A percentile compares a stretch with the other conserved stretches of the same genome.
phyloP scores from a whole-genome alignment of 139 green algal species.

The Chlorella ohadii region DNA sequence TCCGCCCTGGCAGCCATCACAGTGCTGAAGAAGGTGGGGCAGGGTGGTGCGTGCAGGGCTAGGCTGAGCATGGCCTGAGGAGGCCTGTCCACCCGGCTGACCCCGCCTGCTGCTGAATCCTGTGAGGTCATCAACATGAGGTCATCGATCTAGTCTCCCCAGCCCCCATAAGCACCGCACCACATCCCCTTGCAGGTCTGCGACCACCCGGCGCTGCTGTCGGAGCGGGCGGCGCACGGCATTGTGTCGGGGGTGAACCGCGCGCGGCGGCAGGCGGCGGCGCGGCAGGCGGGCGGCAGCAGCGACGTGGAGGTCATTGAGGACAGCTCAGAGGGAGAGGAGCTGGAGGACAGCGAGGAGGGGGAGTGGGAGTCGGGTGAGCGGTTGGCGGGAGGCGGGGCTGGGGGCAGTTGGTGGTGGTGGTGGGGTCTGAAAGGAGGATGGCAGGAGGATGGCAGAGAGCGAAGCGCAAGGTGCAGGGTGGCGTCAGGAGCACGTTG shows the following conservation, averaged over 20 bases:
- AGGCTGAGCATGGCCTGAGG: background rate
- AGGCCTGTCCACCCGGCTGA: too few species aligned
- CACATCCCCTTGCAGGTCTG: conserved; percentile 83
- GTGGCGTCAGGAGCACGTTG: too few species aligned
- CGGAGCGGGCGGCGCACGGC: conserved; percentile 53
- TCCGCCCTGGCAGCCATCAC: conserved; percentile 79
- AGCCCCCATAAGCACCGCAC: too few species aligned
- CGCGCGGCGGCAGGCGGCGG: conserved; percentile 19
- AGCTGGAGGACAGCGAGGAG: conserved; percentile 8
- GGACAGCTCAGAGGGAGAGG: conserved; percentile 20
- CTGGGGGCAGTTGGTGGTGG: background rate
- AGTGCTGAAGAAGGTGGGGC: conserved; percentile 39
- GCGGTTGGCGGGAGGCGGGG: background rate
- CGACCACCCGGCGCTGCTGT: conserved; percentile 92
- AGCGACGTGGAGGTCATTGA: conserved; percentile 24
- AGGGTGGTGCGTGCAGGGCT: background rate
- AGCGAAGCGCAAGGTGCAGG: too few species aligned
- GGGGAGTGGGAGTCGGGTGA: conserved; percentile 19
- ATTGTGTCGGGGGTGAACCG: conserved; percentile 41
- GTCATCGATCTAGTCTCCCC: too few species aligned
- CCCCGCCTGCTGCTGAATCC: too few species aligned
- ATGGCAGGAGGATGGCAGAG: too few species aligned
- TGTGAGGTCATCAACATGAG: too few species aligned
- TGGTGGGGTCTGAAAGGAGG: too few species aligned
- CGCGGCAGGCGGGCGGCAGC: background rate